Evolutionary conservation across 2,329 filamentous ascomycete species (phyloP), one percentile per base, ranked within the genome.

Genomic region (Raffaelea albimanens): DNA sequence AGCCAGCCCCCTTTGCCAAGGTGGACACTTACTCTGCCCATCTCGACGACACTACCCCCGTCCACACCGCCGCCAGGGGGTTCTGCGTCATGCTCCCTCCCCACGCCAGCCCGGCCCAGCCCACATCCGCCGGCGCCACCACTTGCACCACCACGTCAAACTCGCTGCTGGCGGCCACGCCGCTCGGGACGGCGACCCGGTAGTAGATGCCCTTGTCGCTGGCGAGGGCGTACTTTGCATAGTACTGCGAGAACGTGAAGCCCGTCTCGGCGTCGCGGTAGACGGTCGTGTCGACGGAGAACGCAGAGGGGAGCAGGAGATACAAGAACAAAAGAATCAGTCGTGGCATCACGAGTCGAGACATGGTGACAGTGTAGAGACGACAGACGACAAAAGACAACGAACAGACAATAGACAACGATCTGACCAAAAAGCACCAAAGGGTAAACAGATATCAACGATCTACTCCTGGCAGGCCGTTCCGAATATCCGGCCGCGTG

Each of bases 191-290:
- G 31, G 55, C 51, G 1, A 55, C 40, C 13, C 55, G 47, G 44
- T 44, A 52, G 7, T 45, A 29, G 20, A 52, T 51, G 18, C 36
- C 45, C 25, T 31, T n/a, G 33, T 47, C 33, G 31, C 36, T 41
- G 7, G 7, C 25, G 25, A 50, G 40, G 2, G 39, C 20, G 43
- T 51, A 53, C 40, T 43, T 46, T 7, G 46, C 51, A n/a, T 40
- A 34, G 47, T 51, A 51, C 40, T 53, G 49, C 5, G 51, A 46
- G 34, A 53, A 53, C 10, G 49, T 47, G 42, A 58, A 48, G 58
- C 61, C 46, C 54, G 59, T 50, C 57, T 57, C 25, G 57, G 53
- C 57, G 61, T 64, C 34, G 19, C 59, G 51, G 22, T 40, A 49
- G 14, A 51, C 34, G 8, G 46, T 44, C 1, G 48, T 47, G 36